Percentiles rank a stretch among this genome's conserved stretches.
These are phyloP conservation scores for Calonectria pseudoturangicola DNA, from an alignment of 2,329 filamentous ascomycete genomes.

Conservation along the genomic window DNA sequence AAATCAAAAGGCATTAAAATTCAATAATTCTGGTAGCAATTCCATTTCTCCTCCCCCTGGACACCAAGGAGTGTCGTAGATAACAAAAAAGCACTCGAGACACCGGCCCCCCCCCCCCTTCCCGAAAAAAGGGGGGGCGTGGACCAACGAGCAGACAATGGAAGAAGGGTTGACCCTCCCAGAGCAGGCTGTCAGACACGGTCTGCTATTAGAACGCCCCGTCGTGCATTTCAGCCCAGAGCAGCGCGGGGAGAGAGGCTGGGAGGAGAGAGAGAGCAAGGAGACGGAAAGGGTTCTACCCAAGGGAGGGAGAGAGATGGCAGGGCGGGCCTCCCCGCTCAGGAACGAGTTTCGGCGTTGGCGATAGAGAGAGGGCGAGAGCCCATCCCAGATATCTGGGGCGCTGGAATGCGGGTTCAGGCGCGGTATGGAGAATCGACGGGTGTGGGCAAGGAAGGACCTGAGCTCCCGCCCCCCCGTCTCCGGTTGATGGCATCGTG, in stretches of 20 bases:
- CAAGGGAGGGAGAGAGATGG: constrained; percentile 3
- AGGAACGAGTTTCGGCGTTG: constrained; percentile 17
- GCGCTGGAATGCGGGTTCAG: constrained; percentile 28
- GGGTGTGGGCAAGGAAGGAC: not conserved
- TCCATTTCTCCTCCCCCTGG: not conserved
- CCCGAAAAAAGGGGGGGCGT: not conserved
- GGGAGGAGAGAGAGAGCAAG: not conserved
- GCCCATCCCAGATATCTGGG: constrained; percentile 19
- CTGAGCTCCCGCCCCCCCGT: not conserved
- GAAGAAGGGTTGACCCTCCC: constrained; percentile 1
- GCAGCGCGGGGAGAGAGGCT: not conserved
- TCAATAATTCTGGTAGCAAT: not conserved
- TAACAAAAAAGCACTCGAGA: not conserved
- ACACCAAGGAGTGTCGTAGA: constrained; percentile 2
- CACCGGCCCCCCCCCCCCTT: too few species aligned
- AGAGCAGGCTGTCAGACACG: constrained; percentile 6
- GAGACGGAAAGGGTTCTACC: not conserved
- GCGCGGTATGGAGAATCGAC: constrained; percentile 15
- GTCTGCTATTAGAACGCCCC: not conserved
- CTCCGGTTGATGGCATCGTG: constrained; percentile 3
- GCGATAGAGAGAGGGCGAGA: not conserved
- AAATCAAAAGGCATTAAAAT: not conserved
- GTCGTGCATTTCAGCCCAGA: not conserved
- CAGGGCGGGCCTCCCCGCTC: constrained; percentile 19
- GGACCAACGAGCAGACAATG: constrained; percentile 1